phyloP scores from a whole-genome alignment of 1,284 basidiomycete genomes.

The Ustilago crameri region DNA sequence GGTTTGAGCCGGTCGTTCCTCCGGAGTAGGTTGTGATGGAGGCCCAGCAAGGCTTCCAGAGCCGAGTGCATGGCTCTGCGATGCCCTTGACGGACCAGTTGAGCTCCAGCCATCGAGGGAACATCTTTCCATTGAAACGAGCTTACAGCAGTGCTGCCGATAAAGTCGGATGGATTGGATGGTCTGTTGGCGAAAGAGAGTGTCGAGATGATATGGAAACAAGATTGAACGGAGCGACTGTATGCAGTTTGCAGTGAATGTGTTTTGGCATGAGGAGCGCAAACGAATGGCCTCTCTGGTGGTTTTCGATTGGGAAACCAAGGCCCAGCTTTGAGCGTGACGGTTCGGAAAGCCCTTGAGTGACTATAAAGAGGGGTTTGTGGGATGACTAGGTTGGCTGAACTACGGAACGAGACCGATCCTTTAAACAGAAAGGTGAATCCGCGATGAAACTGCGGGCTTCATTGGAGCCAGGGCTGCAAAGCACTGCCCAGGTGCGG shows the following conservation, averaged over 20 bases:
- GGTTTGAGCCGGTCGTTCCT: not conserved
- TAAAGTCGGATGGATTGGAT: too few species aligned
- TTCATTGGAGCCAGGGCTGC: conserved; percentile 1
- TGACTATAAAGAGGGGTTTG: not conserved
- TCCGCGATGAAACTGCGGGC: not conserved
- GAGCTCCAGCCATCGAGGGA: conserved; percentile 4
- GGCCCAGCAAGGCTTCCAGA: conserved; percentile 15
- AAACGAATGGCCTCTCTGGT: too few species aligned
- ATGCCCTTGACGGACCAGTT: conserved; percentile 6
- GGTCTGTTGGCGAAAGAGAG: too few species aligned
- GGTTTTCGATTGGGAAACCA: too few species aligned
- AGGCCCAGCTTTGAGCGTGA: too few species aligned
- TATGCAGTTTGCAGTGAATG: too few species aligned
- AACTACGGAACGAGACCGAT: not conserved
- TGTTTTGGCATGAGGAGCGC: too few species aligned
- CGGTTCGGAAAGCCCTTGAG: not conserved
- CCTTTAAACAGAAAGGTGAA: not conserved
- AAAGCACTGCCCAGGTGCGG: not conserved
- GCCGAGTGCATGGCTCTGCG: conserved; percentile 10
- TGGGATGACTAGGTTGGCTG: not conserved
- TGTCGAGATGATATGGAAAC: too few species aligned
- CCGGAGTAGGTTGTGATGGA: not conserved
- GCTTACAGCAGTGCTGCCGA: too few species aligned
- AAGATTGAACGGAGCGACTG: too few species aligned
- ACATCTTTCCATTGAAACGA: conserved; percentile 9